These are phyloP conservation scores for Ophiostoma perfectum DNA, from an alignment of 2,329 filamentous ascomycete genomes.

Conservation along the genomic window DNA sequence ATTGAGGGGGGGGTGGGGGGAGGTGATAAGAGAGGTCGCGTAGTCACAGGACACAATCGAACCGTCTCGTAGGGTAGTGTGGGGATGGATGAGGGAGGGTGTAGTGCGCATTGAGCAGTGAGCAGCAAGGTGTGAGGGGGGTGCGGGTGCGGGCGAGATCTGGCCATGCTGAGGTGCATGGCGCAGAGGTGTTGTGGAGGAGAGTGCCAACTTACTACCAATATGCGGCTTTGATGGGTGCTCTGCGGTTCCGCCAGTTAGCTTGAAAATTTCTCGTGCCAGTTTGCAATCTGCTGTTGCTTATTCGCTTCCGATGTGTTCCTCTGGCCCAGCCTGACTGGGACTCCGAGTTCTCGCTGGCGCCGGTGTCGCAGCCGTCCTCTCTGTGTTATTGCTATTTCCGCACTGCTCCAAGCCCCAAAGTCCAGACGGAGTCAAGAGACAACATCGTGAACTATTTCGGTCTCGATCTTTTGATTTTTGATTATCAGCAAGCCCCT, in stretches of 20 bases:
- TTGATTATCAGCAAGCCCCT: not conserved
- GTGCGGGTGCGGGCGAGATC: not conserved
- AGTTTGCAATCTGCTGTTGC: conserved; percentile 3
- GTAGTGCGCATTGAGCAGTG: not conserved
- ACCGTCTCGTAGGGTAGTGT: not conserved
- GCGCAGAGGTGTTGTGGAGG: not conserved
- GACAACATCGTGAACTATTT: not conserved
- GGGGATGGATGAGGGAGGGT: not conserved
- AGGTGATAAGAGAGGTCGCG: not conserved
- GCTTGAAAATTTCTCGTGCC: conserved; percentile 28
- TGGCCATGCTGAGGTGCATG: not conserved
- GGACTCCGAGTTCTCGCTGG: not conserved
- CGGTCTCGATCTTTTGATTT: not conserved
- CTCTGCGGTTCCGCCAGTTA: conserved; percentile 43
- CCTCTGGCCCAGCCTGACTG: not conserved
- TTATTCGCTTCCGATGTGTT: conserved; percentile 1
- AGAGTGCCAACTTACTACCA: conserved; percentile 45
- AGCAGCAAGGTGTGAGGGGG: not conserved
- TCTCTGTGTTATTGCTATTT: not conserved
- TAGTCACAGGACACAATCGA: not conserved
- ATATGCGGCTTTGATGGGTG: conserved; percentile 66
- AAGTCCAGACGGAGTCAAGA: not conserved
- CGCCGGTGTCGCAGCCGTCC: conserved; percentile 5
- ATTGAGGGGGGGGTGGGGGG: not conserved
- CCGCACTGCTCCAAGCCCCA: not conserved